Base-by-base conservation (phyloP, 371 early-diverging fungal genomes). In the Mortierella polycephala region DNA sequence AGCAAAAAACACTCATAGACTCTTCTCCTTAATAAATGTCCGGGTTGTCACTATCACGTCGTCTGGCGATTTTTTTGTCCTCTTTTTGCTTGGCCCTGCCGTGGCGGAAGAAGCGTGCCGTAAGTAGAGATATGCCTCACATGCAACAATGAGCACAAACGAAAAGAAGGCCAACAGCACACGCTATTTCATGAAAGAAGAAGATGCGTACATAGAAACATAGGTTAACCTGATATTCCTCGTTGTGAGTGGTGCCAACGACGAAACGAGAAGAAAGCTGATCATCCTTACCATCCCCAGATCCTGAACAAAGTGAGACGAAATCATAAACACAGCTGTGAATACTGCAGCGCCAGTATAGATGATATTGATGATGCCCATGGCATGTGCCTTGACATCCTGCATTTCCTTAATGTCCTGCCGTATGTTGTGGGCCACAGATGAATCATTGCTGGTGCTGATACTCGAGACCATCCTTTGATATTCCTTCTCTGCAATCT, bases 281-380 rank as follows among this genome's bases (percentile, higher is more conserved):
- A 30, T 30, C 30, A 30, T 30, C 30, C 51, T n/a, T 66, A 75
- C 75, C 59, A 50, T 72, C 16, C 79, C 79, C 30, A 72, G 46
- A 47, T 79, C 79, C 13, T 62, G 55, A 8, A 64, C 65, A 39
- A 79, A 72, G 41, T 79, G 79, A 13, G 49, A 61, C 3, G 79
- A 79, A 23, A 79, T 67, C 79, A 79, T 62, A 51, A 58, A 79
- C 10, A 79, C 73, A 0, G 79, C 79, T 14, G 65, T 69, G 21
- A 79, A 79, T 16, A 79, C 79, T 1, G 79, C 72, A 0, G 21
- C 79, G 0, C 79, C 79, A 0, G 79, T 79, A 53, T 79, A 79
- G 14, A 79, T 56, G 16, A 79, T 69, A 52, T 79, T 79, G 44
- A 69, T 60, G 44, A 79, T 79, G 14, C 73, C 73, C 5, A 72